Conservation (phyloP, 1,284 basidiomycete species). For the Microbotryum intermedium region DNA sequence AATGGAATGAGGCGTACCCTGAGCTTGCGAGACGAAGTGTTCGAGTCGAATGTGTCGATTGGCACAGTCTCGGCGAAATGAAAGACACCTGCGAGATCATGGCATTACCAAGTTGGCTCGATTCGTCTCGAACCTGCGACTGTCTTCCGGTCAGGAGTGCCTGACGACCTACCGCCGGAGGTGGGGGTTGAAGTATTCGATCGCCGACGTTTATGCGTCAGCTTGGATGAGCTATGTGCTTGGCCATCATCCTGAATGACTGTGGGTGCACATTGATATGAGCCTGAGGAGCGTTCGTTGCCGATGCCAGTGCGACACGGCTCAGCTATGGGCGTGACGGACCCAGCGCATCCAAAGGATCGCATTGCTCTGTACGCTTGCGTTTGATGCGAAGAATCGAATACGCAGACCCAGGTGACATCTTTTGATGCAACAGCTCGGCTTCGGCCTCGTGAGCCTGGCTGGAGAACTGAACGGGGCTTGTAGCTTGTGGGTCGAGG, state of each 20-base stretch:
- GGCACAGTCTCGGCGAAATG: conserved; percentile 28
- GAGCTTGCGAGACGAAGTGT: conserved; percentile 11
- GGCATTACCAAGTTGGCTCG: no score
- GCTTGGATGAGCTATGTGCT: conserved; percentile 5
- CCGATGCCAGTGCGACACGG: no score
- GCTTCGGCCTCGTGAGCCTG: no score
- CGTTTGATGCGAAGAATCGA: conserved; percentile 28
- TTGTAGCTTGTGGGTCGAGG: no score
- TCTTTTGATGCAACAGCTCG: no score
- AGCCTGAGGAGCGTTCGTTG: neutral
- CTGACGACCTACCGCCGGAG: neutral
- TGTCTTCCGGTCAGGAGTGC: no score
- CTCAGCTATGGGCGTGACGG: neutral
- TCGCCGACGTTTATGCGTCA: conserved; percentile 1
- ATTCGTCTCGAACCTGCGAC: no score
- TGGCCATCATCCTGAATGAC: conserved; percentile 13
- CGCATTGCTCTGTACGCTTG: conserved; percentile 11
- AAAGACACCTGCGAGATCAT: conserved; percentile 18
- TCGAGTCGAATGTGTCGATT: conserved; percentile 21
- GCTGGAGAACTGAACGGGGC: no score
- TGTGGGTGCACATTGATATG: neutral
- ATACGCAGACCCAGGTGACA: no score
- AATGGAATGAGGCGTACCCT: neutral
- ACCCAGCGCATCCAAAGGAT: conserved; percentile 27
- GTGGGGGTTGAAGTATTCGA: neutral